These are phyloP conservation scores for Beauveria sp. DNA, from an alignment of 2,329 filamentous ascomycete species.

Conservation along the genomic window DNA sequence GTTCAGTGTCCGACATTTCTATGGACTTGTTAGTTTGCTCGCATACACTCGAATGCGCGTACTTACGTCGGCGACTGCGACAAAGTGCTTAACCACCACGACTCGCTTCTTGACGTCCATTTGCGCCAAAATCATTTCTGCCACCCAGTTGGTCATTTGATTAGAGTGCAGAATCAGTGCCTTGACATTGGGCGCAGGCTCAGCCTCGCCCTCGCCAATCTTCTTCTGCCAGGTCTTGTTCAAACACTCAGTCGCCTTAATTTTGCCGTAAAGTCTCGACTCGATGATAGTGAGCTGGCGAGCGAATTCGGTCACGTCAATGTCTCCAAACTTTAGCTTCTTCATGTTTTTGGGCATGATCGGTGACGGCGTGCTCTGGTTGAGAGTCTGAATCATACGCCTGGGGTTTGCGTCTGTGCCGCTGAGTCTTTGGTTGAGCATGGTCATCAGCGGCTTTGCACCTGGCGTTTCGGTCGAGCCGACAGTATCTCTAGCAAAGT, in stretches of 20 bases:
- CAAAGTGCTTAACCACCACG: slow-evolving; percentile 97
- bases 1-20: slow-evolving; percentile 92
- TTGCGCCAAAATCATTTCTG: slow-evolving; percentile 96
- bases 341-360: slow-evolving; percentile 99
- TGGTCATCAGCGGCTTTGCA: slow-evolving; percentile 72
- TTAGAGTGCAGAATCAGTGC: slow-evolving; percentile 96
- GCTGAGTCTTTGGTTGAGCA: slow-evolving; percentile 80
- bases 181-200: slow-evolving; percentile 90
- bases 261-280: slow-evolving; percentile 88
- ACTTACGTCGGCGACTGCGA: slow-evolving; percentile 88
- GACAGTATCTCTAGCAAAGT: slow-evolving; percentile 85
- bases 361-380: slow-evolving; percentile 71
- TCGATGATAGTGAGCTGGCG: slow-evolving; percentile 96
- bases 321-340: slow-evolving; percentile 97
- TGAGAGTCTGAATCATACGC: slow-evolving; percentile 78
- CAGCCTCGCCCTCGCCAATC: slow-evolving; percentile 68
- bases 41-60: background rate
- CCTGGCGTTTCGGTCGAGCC: slow-evolving; percentile 91
- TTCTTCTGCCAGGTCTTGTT: slow-evolving; percentile 99
- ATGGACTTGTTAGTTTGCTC: slow-evolving; percentile 12
- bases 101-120: slow-evolving; percentile 92
- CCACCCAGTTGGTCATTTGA: slow-evolving; percentile 98
- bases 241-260: slow-evolving; percentile 89
- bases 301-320: slow-evolving; percentile 94
- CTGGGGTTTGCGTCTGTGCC: slow-evolving; percentile 84